Evolutionary conservation across 164 flowering plant species (phyloP), one percentile per base, ranked within the genome.

Genomic region (Sedum album): DNA sequence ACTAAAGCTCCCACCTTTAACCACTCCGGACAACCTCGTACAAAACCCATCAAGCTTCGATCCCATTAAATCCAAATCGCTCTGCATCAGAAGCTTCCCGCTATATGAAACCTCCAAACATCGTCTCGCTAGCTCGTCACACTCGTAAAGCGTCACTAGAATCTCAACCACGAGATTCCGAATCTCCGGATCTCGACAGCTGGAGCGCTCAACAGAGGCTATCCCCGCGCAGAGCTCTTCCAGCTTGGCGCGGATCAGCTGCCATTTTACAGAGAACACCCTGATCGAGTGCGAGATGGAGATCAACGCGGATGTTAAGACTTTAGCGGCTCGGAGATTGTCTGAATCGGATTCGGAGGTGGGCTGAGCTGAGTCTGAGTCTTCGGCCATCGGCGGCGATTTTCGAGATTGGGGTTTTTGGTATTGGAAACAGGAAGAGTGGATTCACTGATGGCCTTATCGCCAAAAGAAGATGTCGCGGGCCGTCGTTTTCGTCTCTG

Each of bases 51-150:
- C 93, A 35, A 94, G 70, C 61, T 80, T 87, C 1, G 86, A 73
- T 11, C 71, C 66, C 14, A 86, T n/a, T 21, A 83, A 74, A 73
- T 90, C 92, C 39, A 94, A 80, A 68, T 94, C 96, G 66, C 99
- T 94, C 82, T 94, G 96, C 99, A 90, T 94, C 46, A 86, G 80
- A 15, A 94, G 87, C 85, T 94, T 94, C 67, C 99, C 99, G 65
- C 90, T 82, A 72, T 85, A 94, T 6, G 94, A 80, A 20, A 82
- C 73, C 68, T 85, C 84, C 31, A 85, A 66, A 68, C 99, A 94
- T 23, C 83, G 77, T 25, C 73, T 49, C 20, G 86, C 92, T 9
- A 84, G 87, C 63, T 80, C 87, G 44, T 70, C 44, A 70, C 92
- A 85, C 51, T 82, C 83, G 21, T 67, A 67, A 0, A 77, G 69